A percentile compares a stretch with the other conserved stretches of the same genome.
These are phyloP conservation scores for Coemansia sp. DNA, from an alignment of 192 early-diverging fungal species.

Conservation along the genomic window DNA sequence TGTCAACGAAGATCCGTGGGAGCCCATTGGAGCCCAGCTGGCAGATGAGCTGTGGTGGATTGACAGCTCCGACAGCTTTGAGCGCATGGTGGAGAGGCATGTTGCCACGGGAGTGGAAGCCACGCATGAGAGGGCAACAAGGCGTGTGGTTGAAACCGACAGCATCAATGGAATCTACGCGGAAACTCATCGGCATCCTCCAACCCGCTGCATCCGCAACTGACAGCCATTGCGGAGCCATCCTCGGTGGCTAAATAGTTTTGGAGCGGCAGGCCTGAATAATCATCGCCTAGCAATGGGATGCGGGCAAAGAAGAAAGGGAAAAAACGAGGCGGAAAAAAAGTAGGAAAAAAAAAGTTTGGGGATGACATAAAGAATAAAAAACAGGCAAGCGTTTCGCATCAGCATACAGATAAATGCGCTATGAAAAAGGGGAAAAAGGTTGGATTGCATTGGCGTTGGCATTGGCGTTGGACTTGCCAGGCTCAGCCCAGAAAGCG, in stretches of 20 bases:
- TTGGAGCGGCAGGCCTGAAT: no score
- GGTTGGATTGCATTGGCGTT: no score
- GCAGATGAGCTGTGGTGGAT: slow-evolving; percentile 60
- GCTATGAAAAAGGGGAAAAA: no score
- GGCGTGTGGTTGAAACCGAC: slow-evolving; percentile 37
- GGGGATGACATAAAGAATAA: no score
- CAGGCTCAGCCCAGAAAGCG: no score
- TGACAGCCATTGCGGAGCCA: not conserved
- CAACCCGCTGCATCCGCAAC: slow-evolving; percentile 33
- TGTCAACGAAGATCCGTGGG: slow-evolving; percentile 45
- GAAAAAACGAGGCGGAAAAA: not conserved
- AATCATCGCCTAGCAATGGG: not conserved
- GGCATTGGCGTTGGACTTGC: no score
- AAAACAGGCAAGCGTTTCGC: no score
- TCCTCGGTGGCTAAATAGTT: no score
- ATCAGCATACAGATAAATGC: no score
- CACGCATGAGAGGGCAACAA: slow-evolving; percentile 18
- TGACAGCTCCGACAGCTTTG: slow-evolving; percentile 14
- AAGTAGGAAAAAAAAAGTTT: no score
- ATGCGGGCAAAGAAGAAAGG: not conserved
- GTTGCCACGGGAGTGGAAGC: slow-evolving; percentile 43
- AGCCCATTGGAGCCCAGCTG: slow-evolving; percentile 10
- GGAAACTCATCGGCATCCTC: slow-evolving; percentile 22
- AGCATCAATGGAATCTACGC: slow-evolving; percentile 31
- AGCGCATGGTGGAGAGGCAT: slow-evolving; percentile 52